Evolutionary conservation across 108 stramenopile species (phyloP), one percentile per base, ranked within the genome.

Genomic region (Pseudonitzschia delicatissima): DNA sequence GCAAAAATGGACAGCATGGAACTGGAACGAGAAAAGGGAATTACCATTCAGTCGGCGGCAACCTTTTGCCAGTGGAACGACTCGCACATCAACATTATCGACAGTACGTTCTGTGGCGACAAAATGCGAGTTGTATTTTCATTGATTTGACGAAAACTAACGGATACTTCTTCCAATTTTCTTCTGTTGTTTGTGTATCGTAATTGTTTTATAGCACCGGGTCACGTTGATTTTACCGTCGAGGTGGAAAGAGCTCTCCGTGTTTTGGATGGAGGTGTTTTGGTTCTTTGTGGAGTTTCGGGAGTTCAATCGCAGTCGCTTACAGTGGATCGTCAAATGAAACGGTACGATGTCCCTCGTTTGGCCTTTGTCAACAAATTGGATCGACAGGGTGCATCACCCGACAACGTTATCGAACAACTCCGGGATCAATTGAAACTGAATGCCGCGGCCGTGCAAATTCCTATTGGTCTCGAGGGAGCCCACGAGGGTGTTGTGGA

Each of bases 1-100:
- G 99, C 99, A 64, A 99, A 98, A 72, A 99, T 99, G 99, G 99
- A 99, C 80, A 81, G 78, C 61, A 99, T 99, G 99, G 99, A 99
- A 53, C 74, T 99, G 44, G 99, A 99, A 71, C 78, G 97, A 39
- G 72, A 99, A 79, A 97, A 97, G 75, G 97, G 98, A 33, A 99
- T 99, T 65, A 99, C 98, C 35, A 99, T 99, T 81, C 93, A 98
- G 73, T 88, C 86, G 59, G 99, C 99, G 21, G 99, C 99, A n/a
- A 99, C 99, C 23, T 98, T 92, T 81, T 98, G 97, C 75, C 59
- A 72, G 57, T 99, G 98, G 98, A 88, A 90, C 48, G 96, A 97
- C 73, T 63, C 92, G 35, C 91, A 96, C 70, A 85, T 99, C 66
- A 99, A 99, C 79, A 99, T 99, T 70, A 99, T 99, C 69, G 99